phyloP scores from a whole-genome alignment of 176 grass and related monocot genomes.

The Dendrocalamus sinicus region DNA sequence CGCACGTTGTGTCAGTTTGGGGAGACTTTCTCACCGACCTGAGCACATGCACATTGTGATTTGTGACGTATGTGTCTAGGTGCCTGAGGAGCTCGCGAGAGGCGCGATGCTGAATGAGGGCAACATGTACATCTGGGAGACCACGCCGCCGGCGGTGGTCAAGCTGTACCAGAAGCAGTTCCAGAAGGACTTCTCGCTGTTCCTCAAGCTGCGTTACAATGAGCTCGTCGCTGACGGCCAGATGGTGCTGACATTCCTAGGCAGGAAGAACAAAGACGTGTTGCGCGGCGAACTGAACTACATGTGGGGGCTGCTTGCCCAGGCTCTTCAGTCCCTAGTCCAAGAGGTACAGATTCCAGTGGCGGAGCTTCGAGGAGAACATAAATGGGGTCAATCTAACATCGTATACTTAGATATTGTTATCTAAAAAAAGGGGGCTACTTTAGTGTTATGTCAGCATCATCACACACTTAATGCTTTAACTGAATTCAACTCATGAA shows the following conservation, averaged over 20 bases:
- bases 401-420: background rate
- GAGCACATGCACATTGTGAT: background rate
- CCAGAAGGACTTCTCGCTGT: constrained; percentile 53
- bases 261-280: constrained; percentile 43
- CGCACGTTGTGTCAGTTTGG: background rate
- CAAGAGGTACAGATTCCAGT: constrained; percentile 21
- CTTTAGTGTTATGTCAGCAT: background rate
- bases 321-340: constrained; percentile 54
- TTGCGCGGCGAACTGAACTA: constrained; percentile 34
- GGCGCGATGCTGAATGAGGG: constrained; percentile 41
- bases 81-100: constrained; percentile 49
- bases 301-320: constrained; percentile 30
- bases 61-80: background rate
- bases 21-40: background rate
- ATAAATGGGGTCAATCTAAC: background rate
- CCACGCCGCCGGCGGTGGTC: constrained; percentile 41
- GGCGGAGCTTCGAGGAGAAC: background rate
- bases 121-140: constrained; percentile 57
- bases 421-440: background rate
- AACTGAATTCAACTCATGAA: background rate
- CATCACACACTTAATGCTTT: background rate
- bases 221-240: constrained; percentile 49
- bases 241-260: constrained; percentile 56
- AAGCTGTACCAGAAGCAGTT: constrained; percentile 46
- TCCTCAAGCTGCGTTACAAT: constrained; percentile 42